Conservation (phyloP, 805 yeast species). For the Yarrowia sp. region DNA sequence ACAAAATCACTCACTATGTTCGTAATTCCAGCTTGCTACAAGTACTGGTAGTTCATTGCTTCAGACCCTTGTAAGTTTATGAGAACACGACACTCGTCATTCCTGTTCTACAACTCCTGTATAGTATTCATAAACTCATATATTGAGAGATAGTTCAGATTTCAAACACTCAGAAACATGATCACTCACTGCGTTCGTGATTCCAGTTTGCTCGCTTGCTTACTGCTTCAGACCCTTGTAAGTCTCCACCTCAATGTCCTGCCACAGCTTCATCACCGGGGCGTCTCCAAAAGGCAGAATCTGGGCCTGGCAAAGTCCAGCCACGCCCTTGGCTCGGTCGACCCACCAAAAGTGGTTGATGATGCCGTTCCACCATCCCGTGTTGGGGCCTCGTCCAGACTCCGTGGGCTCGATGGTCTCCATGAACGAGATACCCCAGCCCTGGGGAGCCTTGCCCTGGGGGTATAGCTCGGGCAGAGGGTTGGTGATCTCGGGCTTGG, state of each 20-base stretch:
- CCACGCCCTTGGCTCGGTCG: constrained; percentile 43
- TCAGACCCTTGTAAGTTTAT: too few species aligned
- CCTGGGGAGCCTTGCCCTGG: constrained; percentile 35
- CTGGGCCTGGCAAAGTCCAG: constrained; percentile 40
- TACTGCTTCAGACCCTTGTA: neutral
- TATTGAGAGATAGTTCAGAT: too few species aligned
- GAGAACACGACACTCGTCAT: too few species aligned
- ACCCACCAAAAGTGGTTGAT: constrained; percentile 45
- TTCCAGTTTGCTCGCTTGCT: too few species aligned
- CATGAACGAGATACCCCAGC: constrained; percentile 41
- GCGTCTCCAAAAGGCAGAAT: constrained; percentile 42
- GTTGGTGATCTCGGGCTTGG: constrained; percentile 27
- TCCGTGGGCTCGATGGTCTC: constrained; percentile 31
- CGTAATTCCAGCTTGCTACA: too few species aligned
- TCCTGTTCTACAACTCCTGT: too few species aligned
- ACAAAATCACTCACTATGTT: too few species aligned
- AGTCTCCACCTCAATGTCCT: constrained; percentile 7
- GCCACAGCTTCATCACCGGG: neutral
- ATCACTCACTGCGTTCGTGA: too few species aligned
- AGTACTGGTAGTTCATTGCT: too few species aligned
- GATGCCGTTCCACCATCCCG: constrained; percentile 46
- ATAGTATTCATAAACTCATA: too few species aligned
- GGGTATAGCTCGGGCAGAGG: constrained; percentile 26
- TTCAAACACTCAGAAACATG: too few species aligned
- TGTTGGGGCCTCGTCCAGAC: constrained; percentile 42